Evolutionary conservation across 148 eudicot species (phyloP).

Genomic region (Agrostemma githago): DNA sequence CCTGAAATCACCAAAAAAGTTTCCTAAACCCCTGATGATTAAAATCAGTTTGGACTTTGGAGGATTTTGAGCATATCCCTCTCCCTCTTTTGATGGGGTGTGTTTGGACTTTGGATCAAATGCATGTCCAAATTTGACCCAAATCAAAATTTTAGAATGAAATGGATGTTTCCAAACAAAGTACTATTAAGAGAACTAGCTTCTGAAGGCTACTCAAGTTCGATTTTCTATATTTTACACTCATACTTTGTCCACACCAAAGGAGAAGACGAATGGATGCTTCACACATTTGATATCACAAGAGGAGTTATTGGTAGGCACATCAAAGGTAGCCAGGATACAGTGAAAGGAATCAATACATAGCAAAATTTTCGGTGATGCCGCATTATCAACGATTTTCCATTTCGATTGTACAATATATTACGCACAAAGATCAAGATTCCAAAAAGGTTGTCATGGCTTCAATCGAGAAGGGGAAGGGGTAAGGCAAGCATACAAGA

Average conservation of each 20-base stretch:
- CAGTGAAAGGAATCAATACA: not conserved
- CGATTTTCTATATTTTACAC: not conserved
- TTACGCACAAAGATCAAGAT: not conserved
- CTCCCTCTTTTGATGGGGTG: no score
- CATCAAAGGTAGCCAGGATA: not conserved
- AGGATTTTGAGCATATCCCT: no score
- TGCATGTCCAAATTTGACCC: no score
- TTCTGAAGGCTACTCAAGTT: not conserved
- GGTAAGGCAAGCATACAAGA: slow-evolving; percentile 89
- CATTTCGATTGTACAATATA: not conserved
- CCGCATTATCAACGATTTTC: not conserved
- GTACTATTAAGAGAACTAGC: not conserved
- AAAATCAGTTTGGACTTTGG: no score
- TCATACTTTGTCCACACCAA: not conserved
- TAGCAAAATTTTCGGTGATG: slow-evolving; percentile 17
- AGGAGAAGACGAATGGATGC: not conserved
- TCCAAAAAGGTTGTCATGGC: slow-evolving; percentile 42
- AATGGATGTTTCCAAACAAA: no score
- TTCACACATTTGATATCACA: not conserved
- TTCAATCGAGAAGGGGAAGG: slow-evolving; percentile 67
- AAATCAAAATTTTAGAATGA: no score
- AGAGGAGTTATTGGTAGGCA: not conserved
- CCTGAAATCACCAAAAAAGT: no score
- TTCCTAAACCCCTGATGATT: no score
- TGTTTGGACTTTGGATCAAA: no score